Conservation (phyloP, 139 green algal genomes). For the Asterochloris erici region DNA sequence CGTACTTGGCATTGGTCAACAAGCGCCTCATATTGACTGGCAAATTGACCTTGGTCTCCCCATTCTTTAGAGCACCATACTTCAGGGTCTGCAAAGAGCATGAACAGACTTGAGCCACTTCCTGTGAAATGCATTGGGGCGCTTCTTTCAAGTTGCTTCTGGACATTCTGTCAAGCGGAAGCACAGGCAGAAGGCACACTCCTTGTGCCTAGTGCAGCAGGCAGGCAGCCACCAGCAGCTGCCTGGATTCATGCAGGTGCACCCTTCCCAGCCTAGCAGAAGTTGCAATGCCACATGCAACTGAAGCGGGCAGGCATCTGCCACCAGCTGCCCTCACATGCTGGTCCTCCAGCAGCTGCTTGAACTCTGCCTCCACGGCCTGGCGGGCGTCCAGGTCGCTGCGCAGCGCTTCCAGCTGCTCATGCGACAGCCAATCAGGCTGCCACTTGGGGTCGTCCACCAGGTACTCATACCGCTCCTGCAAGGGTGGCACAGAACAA, state of each 20-base stretch:
- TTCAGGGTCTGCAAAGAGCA: conserved; percentile 61
- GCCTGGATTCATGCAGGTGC: too few species aligned
- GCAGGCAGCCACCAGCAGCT: too few species aligned
- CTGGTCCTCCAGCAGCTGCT: conserved; percentile 19
- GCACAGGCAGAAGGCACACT: too few species aligned
- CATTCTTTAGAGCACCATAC: conserved; percentile 71
- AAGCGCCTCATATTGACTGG: conserved; percentile 91
- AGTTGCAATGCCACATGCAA: not conserved
- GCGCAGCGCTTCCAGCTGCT: conserved; percentile 55
- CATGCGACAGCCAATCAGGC: conserved; percentile 61
- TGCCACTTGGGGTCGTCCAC: conserved; percentile 48
- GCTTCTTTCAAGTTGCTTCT: too few species aligned
- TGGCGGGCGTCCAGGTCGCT: conserved; percentile 40
- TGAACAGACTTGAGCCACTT: not conserved
- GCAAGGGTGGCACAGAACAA: conserved; percentile 1
- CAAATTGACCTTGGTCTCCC: conserved; percentile 79
- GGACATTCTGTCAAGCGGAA: too few species aligned
- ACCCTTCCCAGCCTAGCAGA: not conserved
- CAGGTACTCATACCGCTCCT: conserved; percentile 45
- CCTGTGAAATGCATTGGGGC: not conserved
- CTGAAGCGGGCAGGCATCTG: not conserved
- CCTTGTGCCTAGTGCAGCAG: too few species aligned
- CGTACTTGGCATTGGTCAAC: conserved; percentile 91
- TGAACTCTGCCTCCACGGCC: conserved; percentile 47
- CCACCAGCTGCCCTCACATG: not conserved